Evolutionary conservation across 169 alveolate genomes (phyloP).

Genomic region (Prorocentrum cordatum): DNA sequence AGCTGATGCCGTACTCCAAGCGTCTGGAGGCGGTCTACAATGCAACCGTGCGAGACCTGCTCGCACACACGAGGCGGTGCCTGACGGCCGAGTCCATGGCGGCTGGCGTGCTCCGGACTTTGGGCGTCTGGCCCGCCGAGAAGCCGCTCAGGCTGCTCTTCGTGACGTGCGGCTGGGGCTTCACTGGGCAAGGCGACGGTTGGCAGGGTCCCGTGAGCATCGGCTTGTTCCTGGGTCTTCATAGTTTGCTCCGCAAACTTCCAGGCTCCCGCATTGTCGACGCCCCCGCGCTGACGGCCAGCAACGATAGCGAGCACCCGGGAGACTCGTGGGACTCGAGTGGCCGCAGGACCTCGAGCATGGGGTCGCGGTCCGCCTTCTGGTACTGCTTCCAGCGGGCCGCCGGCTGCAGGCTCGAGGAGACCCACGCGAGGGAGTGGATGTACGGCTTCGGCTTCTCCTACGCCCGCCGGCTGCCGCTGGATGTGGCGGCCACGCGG

Average conservation of each 20-base stretch:
- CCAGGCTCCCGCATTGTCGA: slow-evolving; percentile 51
- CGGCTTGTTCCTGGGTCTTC: slow-evolving; percentile 14
- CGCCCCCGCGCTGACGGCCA: not conserved
- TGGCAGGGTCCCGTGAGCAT: slow-evolving; percentile 66
- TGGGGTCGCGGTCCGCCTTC: no score
- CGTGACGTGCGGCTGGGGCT: slow-evolving; percentile 41
- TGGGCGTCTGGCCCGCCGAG: slow-evolving; percentile 18
- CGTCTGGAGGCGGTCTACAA: slow-evolving; percentile 21
- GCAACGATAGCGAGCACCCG: not conserved
- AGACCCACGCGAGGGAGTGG: no score
- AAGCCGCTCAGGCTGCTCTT: not conserved
- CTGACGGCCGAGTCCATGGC: slow-evolving; percentile 25
- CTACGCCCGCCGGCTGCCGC: slow-evolving; percentile 14
- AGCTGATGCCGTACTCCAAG: slow-evolving; percentile 10
- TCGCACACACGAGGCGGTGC: slow-evolving; percentile 24
- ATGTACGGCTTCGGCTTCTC: slow-evolving; percentile 59
- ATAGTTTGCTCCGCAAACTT: not conserved
- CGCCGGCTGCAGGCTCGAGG: no score
- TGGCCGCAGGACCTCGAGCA: no score
- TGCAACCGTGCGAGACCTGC: not conserved
- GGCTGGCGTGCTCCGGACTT: not conserved
- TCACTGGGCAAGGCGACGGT: slow-evolving; percentile 5
- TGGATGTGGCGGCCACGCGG: not conserved
- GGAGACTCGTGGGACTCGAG: not conserved
- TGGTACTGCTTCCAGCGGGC: no score